phyloP scores from a whole-genome alignment of 2,329 filamentous ascomycete genomes.

The Chrysoporthe cubensis region DNA sequence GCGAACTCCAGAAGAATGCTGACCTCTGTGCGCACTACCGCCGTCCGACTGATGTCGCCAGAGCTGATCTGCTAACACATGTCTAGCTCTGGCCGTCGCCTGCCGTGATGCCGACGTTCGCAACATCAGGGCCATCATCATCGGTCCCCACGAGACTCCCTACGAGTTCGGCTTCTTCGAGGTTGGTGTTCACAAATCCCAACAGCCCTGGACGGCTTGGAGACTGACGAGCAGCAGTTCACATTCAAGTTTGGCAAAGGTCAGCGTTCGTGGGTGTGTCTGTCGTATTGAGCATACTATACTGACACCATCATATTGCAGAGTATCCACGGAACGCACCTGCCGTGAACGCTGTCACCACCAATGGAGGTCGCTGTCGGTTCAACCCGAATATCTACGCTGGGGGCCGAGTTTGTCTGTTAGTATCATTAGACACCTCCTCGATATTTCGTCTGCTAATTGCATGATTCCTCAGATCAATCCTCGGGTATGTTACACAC shows the following conservation, averaged over 20 bases:
- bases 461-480: constrained; percentile 63
- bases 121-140: constrained; percentile 82
- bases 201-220: constrained; percentile 7
- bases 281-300: constrained; percentile 3
- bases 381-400: constrained; percentile 99
- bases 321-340: constrained; percentile 80
- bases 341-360: constrained; percentile 72
- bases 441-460: neutral
- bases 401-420: constrained; percentile 89
- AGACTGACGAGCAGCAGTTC: constrained; percentile 61
- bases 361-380: constrained; percentile 82
- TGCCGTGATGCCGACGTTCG: constrained; percentile 88
- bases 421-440: constrained; percentile 43
- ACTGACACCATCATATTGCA: constrained; percentile 40
- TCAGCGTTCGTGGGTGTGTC: constrained; percentile 40
- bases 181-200: constrained; percentile 51
- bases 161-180: constrained; percentile 99
- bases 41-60: neutral
- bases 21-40: constrained; percentile 74
- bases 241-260: constrained; percentile 75
- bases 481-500: constrained; percentile 68
- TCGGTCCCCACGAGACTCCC: constrained; percentile 90
- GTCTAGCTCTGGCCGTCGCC: constrained; percentile 78
- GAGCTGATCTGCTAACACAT: constrained; percentile 27
- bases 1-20: constrained; percentile 79